These are phyloP conservation scores for Yamadazyma insecticola DNA, from an alignment of 805 yeast species.

Conservation along the genomic window DNA sequence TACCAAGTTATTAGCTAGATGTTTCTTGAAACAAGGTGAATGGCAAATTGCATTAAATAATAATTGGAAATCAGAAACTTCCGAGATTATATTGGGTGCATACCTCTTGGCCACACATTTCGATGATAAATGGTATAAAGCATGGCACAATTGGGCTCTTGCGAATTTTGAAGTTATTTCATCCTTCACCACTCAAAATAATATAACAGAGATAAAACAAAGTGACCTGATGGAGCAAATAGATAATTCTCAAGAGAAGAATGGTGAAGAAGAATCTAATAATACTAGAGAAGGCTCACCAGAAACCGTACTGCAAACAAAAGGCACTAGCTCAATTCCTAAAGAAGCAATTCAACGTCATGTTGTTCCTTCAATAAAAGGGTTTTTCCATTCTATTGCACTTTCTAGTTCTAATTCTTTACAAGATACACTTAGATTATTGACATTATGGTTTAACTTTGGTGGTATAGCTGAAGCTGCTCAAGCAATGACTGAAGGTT, in stretches of 20 bases:
- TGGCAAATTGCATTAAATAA: slow-evolving; percentile 86
- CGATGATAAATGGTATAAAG: slow-evolving; percentile 91
- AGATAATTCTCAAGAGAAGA: slow-evolving; percentile 10
- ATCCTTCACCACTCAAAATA: slow-evolving; percentile 35
- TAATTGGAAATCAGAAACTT: slow-evolving; percentile 72
- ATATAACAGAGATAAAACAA: slow-evolving; percentile 11
- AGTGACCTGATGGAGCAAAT: slow-evolving; percentile 22
- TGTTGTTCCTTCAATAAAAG: slow-evolving; percentile 93
- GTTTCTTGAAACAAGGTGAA: slow-evolving; percentile 96
- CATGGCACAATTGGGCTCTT: slow-evolving; percentile 99
- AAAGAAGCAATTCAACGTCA: slow-evolving; percentile 71
- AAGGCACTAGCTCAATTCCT: slow-evolving; percentile 23
- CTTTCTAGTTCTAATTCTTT: slow-evolving; percentile 80
- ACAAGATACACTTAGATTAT: slow-evolving; percentile 85
- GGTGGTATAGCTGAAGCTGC: slow-evolving; percentile 94
- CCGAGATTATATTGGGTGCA: slow-evolving; percentile 86
- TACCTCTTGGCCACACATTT: slow-evolving; percentile 92
- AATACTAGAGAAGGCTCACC: slow-evolving; percentile 5
- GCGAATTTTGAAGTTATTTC: slow-evolving; percentile 96
- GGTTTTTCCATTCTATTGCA: slow-evolving; percentile 92
- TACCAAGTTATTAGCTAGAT: slow-evolving; percentile 82
- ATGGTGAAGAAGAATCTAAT: slow-evolving; percentile 13
- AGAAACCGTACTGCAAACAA: slow-evolving; percentile 4
- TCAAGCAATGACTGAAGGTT: slow-evolving; percentile 85
- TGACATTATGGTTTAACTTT: slow-evolving; percentile 93